phyloP scores from a whole-genome alignment of 2,329 filamentous ascomycete species.

The Trichophyton simii region DNA sequence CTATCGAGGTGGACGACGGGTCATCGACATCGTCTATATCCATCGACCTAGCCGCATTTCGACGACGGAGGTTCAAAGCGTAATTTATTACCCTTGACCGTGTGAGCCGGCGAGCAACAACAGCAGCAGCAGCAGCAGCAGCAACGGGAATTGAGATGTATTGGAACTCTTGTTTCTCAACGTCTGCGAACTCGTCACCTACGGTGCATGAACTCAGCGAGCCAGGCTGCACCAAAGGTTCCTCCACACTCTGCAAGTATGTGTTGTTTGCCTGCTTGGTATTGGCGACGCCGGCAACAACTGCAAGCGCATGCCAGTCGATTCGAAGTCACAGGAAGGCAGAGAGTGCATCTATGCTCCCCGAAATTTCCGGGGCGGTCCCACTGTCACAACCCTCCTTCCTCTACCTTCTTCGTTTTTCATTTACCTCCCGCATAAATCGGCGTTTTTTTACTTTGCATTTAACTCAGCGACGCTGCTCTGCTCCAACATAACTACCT shows the following conservation, averaged over 20 bases:
- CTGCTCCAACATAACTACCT: no score
- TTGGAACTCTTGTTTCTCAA: neutral
- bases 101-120: neutral
- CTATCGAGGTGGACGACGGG: slow-evolving; percentile 28
- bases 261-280: neutral
- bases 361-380: neutral
- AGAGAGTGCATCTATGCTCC: neutral
- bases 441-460: no score
- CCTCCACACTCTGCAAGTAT: neutral
- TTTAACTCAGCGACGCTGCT: no score
- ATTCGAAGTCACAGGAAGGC: neutral
- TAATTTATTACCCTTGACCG: neutral
- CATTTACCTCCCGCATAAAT: neutral
- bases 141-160: neutral
- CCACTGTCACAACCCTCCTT: neutral
- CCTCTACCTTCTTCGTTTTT: neutral
- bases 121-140: neutral
- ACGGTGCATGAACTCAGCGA: neutral
- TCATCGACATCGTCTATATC: slow-evolving; percentile 25
- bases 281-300: neutral
- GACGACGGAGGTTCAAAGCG: slow-evolving; percentile 18
- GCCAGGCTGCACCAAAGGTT: neutral
- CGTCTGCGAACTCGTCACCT: neutral
- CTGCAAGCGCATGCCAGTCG: neutral
- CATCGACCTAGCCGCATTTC: slow-evolving; percentile 26